Evolutionary conservation across 768 basidiomycete species (phyloP).

Genomic region (Pulveroboletus sp.): DNA sequence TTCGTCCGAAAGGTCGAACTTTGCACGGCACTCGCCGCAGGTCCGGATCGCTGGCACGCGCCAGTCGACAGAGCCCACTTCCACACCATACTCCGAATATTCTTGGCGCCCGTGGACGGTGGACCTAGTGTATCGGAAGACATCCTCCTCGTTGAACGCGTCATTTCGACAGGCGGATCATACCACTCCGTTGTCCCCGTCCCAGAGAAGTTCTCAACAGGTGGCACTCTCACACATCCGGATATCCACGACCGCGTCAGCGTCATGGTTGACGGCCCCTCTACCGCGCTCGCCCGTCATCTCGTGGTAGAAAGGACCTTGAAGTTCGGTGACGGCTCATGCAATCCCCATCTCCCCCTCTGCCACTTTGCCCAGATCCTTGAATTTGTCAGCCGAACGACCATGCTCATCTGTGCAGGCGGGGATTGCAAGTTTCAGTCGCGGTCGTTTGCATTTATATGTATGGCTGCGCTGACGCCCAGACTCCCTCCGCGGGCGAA

Average conservation of each 20-base stretch:
- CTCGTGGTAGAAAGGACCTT: slow-evolving; percentile 12
- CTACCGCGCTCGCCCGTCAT: background rate
- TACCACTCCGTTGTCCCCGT: slow-evolving; percentile 5
- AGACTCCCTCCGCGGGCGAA: slow-evolving; percentile 3
- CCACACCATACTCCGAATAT: background rate
- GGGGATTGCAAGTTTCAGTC: too few relatives aligned
- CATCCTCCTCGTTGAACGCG: slow-evolving; percentile 14
- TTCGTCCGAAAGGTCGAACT: background rate
- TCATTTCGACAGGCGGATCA: slow-evolving; percentile 7
- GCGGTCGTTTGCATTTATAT: slow-evolving; percentile 5
- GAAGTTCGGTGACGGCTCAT: background rate
- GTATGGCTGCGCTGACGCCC: slow-evolving; percentile 7
- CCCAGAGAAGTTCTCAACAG: background rate
- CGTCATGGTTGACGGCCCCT: background rate
- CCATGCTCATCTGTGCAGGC: background rate
- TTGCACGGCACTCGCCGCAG: background rate
- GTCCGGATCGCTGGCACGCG: background rate
- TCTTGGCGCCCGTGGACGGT: background rate
- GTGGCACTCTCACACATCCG: slow-evolving; percentile 4
- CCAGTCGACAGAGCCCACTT: too few relatives aligned
- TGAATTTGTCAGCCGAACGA: slow-evolving; percentile 4
- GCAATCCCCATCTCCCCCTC: too few relatives aligned
- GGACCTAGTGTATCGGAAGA: background rate
- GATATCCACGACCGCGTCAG: slow-evolving; percentile 10
- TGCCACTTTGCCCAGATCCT: background rate